phyloP scores from a whole-genome alignment of 2,329 filamentous ascomycete genomes.

The Clonostachys byssicola region DNA sequence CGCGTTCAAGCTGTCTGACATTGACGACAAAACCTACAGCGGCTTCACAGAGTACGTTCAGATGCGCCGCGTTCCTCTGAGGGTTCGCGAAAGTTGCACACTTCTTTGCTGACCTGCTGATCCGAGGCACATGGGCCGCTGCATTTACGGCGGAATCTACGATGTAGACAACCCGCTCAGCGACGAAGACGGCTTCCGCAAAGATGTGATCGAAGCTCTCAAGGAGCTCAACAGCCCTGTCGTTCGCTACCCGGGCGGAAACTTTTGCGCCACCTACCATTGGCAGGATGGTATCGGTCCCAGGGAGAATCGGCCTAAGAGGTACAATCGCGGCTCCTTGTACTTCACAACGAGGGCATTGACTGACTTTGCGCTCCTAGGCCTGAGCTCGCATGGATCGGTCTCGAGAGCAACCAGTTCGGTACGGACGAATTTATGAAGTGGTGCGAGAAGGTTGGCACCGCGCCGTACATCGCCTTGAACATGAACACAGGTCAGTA shows the following conservation, averaged over 20 bases:
- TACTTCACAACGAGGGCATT: neutral
- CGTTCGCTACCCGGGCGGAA: conserved; percentile 77
- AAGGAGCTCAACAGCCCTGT: conserved; percentile 73
- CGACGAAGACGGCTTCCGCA: conserved; percentile 72
- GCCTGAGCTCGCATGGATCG: conserved; percentile 76
- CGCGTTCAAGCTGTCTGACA: conserved; percentile 61
- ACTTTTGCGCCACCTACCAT: conserved; percentile 82
- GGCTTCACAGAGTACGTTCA: conserved; percentile 71
- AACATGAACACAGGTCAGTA: conserved; percentile 73
- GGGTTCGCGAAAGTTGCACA: neutral
- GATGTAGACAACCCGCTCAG: conserved; percentile 70
- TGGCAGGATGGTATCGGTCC: conserved; percentile 81
- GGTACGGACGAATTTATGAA: conserved; percentile 85
- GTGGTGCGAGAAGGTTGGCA: conserved; percentile 70
- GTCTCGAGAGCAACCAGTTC: conserved; percentile 72
- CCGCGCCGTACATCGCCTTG: conserved; percentile 74
- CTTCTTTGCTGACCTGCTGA: conserved; percentile 1
- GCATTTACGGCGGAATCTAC: conserved; percentile 84
- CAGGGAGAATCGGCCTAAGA: conserved; percentile 57
- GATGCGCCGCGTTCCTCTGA: no score
- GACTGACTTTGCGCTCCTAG: conserved; percentile 23
- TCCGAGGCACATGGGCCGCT: conserved; percentile 77
- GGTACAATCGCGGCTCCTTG: conserved; percentile 11
- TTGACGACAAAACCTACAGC: conserved; percentile 78
- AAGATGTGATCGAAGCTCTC: conserved; percentile 71